These are phyloP conservation scores for Apiosordaria backusii DNA, from an alignment of 495 filamentous ascomycete genomes.

Conservation along the genomic window DNA sequence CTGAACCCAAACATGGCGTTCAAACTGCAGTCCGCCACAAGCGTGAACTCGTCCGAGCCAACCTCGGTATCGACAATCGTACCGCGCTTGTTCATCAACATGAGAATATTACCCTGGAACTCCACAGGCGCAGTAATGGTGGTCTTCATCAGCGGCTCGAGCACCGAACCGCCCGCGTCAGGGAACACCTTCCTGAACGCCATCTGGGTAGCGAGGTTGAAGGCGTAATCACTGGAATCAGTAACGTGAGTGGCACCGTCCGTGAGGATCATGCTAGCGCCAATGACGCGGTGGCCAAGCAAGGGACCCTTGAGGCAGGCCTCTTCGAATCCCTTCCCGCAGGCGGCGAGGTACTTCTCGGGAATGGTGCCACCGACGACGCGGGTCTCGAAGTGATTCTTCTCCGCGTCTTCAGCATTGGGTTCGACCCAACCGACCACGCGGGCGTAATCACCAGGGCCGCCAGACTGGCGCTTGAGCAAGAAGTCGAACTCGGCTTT, in stretches of 20 bases:
- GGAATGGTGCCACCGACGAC: constrained; percentile 87
- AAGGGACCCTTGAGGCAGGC: constrained; percentile 86
- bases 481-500: constrained; percentile 83
- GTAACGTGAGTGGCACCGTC: constrained; percentile 98
- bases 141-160: constrained; percentile 98
- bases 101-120: constrained; percentile 96
- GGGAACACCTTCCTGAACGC: constrained; percentile 95
- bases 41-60: constrained; percentile 91
- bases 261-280: constrained; percentile 85
- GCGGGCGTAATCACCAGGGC: constrained; percentile 92
- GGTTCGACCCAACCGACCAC: constrained; percentile 94
- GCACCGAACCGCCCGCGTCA: constrained; percentile 69
- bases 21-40: constrained; percentile 86
- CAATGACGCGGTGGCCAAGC: constrained; percentile 90
- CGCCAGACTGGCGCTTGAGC: constrained; percentile 94
- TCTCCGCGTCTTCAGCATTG: constrained; percentile 58
- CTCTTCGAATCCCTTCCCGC: constrained; percentile 89
- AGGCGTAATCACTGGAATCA: constrained; percentile 97
- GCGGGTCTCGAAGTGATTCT: constrained; percentile 81
- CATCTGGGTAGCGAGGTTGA: constrained; percentile 93
- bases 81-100: constrained; percentile 93
- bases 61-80: constrained; percentile 95
- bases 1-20: constrained; percentile 98
- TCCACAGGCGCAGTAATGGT: constrained; percentile 92
- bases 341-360: constrained; percentile 94